Conservation (phyloP, 202 grass and related monocot species). For the Schoenoplectus triqueter region DNA sequence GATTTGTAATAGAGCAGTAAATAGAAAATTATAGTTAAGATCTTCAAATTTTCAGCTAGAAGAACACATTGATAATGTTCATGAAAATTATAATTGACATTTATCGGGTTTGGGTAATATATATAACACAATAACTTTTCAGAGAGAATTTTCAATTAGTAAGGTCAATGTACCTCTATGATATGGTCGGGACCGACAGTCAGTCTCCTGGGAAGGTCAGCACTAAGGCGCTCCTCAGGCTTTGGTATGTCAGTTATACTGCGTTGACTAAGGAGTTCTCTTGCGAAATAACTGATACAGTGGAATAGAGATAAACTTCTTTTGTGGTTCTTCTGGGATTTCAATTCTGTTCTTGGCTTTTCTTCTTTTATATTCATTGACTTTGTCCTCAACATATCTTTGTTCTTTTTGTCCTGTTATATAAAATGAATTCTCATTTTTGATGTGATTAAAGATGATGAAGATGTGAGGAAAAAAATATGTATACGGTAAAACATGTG, state of each 20-base stretch:
- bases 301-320: constrained; percentile 31
- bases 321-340: constrained; percentile 18
- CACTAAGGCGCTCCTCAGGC: constrained; percentile 18
- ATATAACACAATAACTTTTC: not conserved
- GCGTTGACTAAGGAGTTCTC: constrained; percentile 17
- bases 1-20: not conserved
- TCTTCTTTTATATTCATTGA: constrained; percentile 39
- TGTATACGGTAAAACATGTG: not conserved
- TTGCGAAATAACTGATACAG: constrained; percentile 25
- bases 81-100: not conserved
- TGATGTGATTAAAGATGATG: constrained; percentile 4
- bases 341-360: constrained; percentile 18
- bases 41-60: not conserved
- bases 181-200: constrained; percentile 25
- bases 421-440: constrained; percentile 19
- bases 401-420: constrained; percentile 24
- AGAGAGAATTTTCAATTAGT: not conserved
- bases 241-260: not conserved
- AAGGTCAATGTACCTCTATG: constrained; percentile 27
- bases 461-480: not conserved
- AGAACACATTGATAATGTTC: not conserved
- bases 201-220: not conserved
- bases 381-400: constrained; percentile 29
- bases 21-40: not conserved
- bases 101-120: not conserved